Evolutionary conservation across 495 filamentous ascomycete genomes (phyloP).

Genomic region (Penicillium ucsense): DNA sequence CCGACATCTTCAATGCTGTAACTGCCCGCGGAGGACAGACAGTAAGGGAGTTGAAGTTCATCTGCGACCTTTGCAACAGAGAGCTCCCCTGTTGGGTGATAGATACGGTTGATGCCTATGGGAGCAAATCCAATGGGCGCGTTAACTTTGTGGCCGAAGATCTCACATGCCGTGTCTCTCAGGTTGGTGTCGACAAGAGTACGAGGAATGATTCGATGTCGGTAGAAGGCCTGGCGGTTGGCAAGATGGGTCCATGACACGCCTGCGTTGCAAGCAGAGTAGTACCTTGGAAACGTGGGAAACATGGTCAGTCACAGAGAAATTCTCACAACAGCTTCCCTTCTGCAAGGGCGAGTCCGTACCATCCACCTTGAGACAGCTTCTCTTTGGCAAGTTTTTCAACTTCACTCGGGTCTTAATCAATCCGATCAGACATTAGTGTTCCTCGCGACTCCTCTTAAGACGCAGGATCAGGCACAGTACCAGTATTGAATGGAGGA

Average conservation of each 20-base stretch:
- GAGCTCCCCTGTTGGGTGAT: conserved; percentile 46
- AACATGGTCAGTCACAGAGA: background rate
- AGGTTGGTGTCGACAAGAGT: conserved; percentile 52
- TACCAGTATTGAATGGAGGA: conserved; percentile 8
- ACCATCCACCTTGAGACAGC: conserved; percentile 11
- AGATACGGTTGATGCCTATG: conserved; percentile 59
- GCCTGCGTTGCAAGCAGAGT: conserved; percentile 58
- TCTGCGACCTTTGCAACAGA: conserved; percentile 49
- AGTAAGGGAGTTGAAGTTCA: conserved; percentile 48
- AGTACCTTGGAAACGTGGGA: conserved; percentile 28
- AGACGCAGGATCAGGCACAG: background rate
- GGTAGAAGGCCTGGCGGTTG: conserved; percentile 60
- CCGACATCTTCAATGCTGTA: conserved; percentile 50
- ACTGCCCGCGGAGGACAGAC: conserved; percentile 49
- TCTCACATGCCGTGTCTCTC: conserved; percentile 46
- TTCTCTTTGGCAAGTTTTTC: conserved; percentile 8
- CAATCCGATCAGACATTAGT: background rate
- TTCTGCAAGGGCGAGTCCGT: background rate
- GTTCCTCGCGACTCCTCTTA: background rate
- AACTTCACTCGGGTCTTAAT: conserved; percentile 5
- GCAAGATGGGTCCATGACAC: conserved; percentile 55
- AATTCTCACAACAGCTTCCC: background rate
- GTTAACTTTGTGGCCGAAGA: conserved; percentile 52
- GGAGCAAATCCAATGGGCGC: conserved; percentile 57
- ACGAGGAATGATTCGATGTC: conserved; percentile 54